Conservation (phyloP, 179 eudicot species). For the Camellia oleifera region DNA sequence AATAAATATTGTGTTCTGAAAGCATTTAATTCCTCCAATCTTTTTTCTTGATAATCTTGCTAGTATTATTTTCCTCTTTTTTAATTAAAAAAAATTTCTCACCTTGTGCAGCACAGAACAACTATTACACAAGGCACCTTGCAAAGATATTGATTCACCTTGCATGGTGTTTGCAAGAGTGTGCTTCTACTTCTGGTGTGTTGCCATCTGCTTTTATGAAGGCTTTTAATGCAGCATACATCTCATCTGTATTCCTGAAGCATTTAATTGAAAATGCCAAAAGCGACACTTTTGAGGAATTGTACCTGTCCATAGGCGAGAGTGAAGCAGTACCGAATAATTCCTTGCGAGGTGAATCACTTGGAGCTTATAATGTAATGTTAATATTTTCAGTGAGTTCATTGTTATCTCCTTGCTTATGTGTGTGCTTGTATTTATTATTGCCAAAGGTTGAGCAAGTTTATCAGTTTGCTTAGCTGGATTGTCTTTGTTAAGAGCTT, state of each 20-base stretch:
- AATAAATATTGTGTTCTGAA: not conserved
- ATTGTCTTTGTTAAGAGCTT: conserved; percentile 4
- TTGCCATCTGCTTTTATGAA: conserved; percentile 49
- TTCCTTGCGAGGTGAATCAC: conserved; percentile 49
- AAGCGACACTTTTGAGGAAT: conserved; percentile 56
- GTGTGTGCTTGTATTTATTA: not conserved
- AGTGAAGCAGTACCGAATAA: conserved; percentile 60
- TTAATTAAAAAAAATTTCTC: not conserved
- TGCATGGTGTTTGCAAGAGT: conserved; percentile 83
- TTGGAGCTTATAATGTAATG: conserved; percentile 12
- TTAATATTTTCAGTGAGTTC: not conserved
- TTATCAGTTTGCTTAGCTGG: not conserved
- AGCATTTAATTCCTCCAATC: not conserved
- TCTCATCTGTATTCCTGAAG: conserved; percentile 77
- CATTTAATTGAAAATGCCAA: conserved; percentile 71
- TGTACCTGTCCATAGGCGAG: conserved; percentile 62
- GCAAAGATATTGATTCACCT: conserved; percentile 84
- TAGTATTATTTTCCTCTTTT: too few relatives aligned
- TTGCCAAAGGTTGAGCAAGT: conserved; percentile 1
- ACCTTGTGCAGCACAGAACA: conserved; percentile 68
- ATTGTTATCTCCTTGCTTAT: not conserved
- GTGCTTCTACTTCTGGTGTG: conserved; percentile 49
- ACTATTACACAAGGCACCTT: conserved; percentile 76
- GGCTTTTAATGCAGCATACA: conserved; percentile 73
- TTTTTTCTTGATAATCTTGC: not conserved